Conservation (phyloP, 306 rosid species). For the Malus sylvestris region DNA sequence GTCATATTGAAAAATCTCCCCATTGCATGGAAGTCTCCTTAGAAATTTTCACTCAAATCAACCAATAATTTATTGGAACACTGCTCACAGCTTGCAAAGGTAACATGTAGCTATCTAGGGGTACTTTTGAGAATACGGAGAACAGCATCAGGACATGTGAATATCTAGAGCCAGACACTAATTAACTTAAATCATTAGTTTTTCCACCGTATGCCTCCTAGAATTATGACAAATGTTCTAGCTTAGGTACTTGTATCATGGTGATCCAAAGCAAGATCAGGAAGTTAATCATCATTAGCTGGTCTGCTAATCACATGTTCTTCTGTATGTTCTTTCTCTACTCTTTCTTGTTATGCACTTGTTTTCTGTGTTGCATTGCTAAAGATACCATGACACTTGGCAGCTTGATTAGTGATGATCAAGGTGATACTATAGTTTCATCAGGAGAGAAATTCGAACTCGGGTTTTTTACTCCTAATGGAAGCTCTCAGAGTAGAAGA, state of each 20-base stretch:
- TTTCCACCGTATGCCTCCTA: slow-evolving; percentile 11
- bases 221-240: slow-evolving; percentile 18
- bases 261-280: slow-evolving; percentile 27
- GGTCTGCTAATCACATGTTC: slow-evolving; percentile 27
- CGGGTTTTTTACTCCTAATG: slow-evolving; percentile 64
- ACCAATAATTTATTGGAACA: slow-evolving; percentile 22
- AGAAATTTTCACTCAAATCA: background rate
- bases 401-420: slow-evolving; percentile 30
- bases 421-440: slow-evolving; percentile 47
- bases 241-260: slow-evolving; percentile 19
- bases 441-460: slow-evolving; percentile 48
- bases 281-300: slow-evolving; percentile 24
- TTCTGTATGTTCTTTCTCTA: slow-evolving; percentile 18
- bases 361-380: slow-evolving; percentile 32
- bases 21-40: too few relatives aligned
- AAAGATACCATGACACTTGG: slow-evolving; percentile 33
- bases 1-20: too few relatives aligned
- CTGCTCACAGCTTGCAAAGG: slow-evolving; percentile 16
- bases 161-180: slow-evolving; percentile 10
- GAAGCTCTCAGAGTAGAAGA: slow-evolving; percentile 49
- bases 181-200: slow-evolving; percentile 1
- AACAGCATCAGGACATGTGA: slow-evolving; percentile 3
- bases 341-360: slow-evolving; percentile 26
- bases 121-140: slow-evolving; percentile 5
- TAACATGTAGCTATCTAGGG: slow-evolving; percentile 5